A percentile compares a stretch with the other conserved stretches of the same genome.
Evolutionary conservation across 2,329 filamentous ascomycete genomes (phyloP).

Genomic region (Epichloe coenophiala): DNA sequence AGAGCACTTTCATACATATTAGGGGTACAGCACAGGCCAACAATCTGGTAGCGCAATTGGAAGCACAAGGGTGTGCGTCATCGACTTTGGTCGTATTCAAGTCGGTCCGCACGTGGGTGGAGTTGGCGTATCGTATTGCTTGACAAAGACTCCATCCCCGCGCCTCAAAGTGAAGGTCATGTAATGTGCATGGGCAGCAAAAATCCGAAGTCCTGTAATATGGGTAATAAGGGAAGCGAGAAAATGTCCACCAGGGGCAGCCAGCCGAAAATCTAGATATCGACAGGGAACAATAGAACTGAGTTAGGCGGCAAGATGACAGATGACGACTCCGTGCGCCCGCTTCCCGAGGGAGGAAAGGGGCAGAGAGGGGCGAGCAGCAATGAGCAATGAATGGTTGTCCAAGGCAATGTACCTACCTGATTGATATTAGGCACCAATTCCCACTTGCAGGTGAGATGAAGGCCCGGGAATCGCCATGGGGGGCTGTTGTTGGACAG

Average conservation of each 20-base stretch:
- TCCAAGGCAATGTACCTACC: no score
- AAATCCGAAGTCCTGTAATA: background rate
- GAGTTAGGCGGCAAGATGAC: no score
- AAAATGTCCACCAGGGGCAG: background rate
- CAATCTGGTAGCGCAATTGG: background rate
- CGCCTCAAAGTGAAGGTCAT: no score
- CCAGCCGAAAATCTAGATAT: no score
- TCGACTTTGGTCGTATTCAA: background rate
- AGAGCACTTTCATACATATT: no score
- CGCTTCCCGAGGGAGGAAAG: background rate
- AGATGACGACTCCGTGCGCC: background rate
- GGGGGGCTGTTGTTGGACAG: no score
- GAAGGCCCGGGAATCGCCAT: no score
- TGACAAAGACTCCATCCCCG: no score
- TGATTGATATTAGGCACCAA: no score
- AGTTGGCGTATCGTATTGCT: no score
- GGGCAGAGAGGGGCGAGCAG: background rate
- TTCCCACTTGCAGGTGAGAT: no score
- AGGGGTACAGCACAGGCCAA: background rate
- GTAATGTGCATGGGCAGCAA: background rate
- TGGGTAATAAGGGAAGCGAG: background rate
- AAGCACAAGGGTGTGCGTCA: conserved; percentile 3
- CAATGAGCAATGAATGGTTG: background rate
- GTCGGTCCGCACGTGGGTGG: no score
- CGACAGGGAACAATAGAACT: background rate